Base-by-base conservation (phyloP, 2,329 filamentous ascomycete species). In the Clonostachys byssicola region DNA sequence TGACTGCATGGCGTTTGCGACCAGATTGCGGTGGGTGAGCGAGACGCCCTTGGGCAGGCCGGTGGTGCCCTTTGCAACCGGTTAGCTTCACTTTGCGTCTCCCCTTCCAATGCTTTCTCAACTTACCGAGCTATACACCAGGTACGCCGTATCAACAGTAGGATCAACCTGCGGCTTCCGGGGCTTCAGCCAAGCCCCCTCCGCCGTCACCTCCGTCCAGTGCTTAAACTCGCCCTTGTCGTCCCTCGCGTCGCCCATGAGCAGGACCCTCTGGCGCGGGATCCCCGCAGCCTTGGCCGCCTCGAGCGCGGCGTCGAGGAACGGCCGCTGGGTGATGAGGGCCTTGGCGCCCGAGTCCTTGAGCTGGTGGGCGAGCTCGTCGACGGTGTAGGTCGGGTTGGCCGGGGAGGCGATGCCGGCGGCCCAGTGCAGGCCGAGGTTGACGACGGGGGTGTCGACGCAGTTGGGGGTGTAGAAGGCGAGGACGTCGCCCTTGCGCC, bases 21-120 rank as follows among this genome's bases (percentile, higher is more conserved):
- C 80, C 50, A 96, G 84, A 62, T 96, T 96, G 53, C 71, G 66
- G 66, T 97, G 92, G 8, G 83, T 87, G 34, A 96, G 74, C 80
- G 89, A 88, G 13, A 96, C 92, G 14, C 92, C 92, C 66, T 97
- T 97, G 0, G 92, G 92, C 44, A 91, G 71, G 3, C 92, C 92
- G 0, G 92, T 96, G 0, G 92, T 97, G 8, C 92, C 92, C 62
- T 69, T 40, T 16, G 12, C 30, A n/a, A 16, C 16, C 5, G 14
- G 23, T 34, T 17, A 18, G 43, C 30, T 39, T 30, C 23, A 30
- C 23, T 30, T 10, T n/a, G n/a, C n/a, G n/a, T 7, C 4, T 20
- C 14, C 20, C 9, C 4, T 14, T 3, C 14, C 12, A 33, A 12
- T 33, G n/a, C 12, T 13, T 9, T 8, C 7, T 23, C 5, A 3